Evolutionary conservation across 768 basidiomycete genomes (phyloP).

Genomic region (Gloeopeniophorella convolvens): DNA sequence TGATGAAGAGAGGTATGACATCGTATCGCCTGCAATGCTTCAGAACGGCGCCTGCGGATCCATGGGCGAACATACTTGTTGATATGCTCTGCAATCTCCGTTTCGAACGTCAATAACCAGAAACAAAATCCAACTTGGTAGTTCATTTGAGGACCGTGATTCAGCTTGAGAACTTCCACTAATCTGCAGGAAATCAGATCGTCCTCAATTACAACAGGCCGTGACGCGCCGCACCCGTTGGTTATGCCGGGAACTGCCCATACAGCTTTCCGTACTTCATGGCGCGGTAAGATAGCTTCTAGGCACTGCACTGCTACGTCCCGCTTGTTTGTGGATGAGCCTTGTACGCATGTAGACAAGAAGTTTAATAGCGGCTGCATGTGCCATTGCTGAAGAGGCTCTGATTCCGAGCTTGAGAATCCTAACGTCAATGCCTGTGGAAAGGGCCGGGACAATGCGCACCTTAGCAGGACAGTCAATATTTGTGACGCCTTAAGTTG

Average conservation of each 20-base stretch:
- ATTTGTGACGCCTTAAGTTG: constrained; percentile 87
- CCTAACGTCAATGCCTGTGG: not conserved
- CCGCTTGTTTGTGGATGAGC: constrained; percentile 56
- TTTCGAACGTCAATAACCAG: constrained; percentile 92
- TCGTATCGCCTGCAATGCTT: constrained; percentile 68
- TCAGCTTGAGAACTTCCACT: constrained; percentile 74
- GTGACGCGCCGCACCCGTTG: constrained; percentile 44
- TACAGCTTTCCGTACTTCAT: constrained; percentile 70
- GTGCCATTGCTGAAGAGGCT: constrained; percentile 24
- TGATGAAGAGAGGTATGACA: constrained; percentile 76
- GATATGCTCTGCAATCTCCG: constrained; percentile 75
- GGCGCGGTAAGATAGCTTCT: constrained; percentile 76
- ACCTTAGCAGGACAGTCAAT: constrained; percentile 80
- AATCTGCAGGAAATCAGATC: constrained; percentile 42
- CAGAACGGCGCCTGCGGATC: not conserved
- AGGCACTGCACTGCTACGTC: constrained; percentile 92
- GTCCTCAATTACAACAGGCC: not conserved
- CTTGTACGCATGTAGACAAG: constrained; percentile 26
- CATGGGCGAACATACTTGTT: constrained; percentile 58
- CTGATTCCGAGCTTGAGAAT: constrained; percentile 25
- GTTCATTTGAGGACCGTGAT: constrained; percentile 86
- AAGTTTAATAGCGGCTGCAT: constrained; percentile 32
- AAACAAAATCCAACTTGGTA: constrained; percentile 92
- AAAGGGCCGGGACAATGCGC: constrained; percentile 29
- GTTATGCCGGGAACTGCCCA: constrained; percentile 71